Evolutionary conservation across 83 land plant genomes (phyloP).

Genomic region (Larix sibirica): DNA sequence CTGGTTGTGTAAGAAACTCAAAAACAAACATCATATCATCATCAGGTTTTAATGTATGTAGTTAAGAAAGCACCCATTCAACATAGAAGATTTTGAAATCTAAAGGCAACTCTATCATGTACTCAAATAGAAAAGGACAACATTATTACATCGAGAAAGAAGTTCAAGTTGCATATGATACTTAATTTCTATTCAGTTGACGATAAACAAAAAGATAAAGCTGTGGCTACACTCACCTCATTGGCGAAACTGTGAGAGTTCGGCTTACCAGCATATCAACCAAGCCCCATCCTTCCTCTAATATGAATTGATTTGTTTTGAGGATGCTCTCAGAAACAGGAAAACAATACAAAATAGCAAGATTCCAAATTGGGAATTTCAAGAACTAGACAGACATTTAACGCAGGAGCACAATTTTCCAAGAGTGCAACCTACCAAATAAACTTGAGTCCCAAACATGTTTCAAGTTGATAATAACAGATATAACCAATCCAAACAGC

Average conservation of each 20-base stretch:
- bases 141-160: neutral
- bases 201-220: neutral
- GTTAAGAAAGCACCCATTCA: neutral
- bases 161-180: neutral
- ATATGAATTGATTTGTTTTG: conserved; percentile 8
- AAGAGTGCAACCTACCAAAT: neutral
- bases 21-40: neutral
- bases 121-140: neutral
- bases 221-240: conserved; percentile 8
- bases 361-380: neutral
- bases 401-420: neutral
- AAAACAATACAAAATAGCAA: neutral
- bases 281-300: conserved; percentile 7
- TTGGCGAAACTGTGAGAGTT: neutral
- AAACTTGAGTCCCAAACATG: too few relatives aligned
- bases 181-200: neutral
- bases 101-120: too few relatives aligned
- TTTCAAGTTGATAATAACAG: neutral
- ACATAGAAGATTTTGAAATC: neutral
- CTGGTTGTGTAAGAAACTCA: neutral
- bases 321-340: neutral
- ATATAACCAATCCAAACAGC: neutral
- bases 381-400: conserved; percentile 1
- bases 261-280: conserved; percentile 4
- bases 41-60: neutral